Percentiles rank a stretch among this genome's conserved stretches.
Conservation (phyloP, 495 filamentous ascomycete species). For the Pyrenopolyporus hunteri region DNA sequence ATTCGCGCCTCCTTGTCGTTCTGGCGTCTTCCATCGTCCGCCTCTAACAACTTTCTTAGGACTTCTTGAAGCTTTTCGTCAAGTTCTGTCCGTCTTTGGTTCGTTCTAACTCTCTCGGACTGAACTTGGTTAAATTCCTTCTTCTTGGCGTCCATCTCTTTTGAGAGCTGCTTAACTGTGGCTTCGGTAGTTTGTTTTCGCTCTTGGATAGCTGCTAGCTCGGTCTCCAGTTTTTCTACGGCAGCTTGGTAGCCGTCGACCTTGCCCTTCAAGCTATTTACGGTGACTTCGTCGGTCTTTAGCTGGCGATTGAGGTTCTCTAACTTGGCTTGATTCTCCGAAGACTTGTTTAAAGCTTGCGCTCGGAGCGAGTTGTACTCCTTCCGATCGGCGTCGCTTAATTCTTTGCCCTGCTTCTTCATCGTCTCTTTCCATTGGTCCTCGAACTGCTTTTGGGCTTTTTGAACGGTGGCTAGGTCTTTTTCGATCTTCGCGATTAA, state of each 20-base stretch:
- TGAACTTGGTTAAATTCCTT: slow-evolving; percentile 83
- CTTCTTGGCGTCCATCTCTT: slow-evolving; percentile 87
- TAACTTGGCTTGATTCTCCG: slow-evolving; percentile 79
- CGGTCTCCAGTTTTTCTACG: slow-evolving; percentile 72
- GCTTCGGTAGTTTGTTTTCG: slow-evolving; percentile 65
- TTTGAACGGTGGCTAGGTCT: slow-evolving; percentile 81
- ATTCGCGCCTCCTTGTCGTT: slow-evolving; percentile 77
- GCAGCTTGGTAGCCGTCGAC: slow-evolving; percentile 78
- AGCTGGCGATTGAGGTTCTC: slow-evolving; percentile 82
- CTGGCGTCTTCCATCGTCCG: slow-evolving; percentile 81
- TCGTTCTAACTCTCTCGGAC: slow-evolving; percentile 80
- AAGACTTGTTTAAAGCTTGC: slow-evolving; percentile 84
- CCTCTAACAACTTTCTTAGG: slow-evolving; percentile 77
- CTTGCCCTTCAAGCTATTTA: slow-evolving; percentile 83
- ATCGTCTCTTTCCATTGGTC: slow-evolving; percentile 80
- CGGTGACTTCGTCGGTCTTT: slow-evolving; percentile 87
- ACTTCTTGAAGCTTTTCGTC: slow-evolving; percentile 89
- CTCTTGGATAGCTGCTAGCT: slow-evolving; percentile 71
- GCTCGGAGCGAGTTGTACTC: slow-evolving; percentile 86
- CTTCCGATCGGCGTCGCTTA: slow-evolving; percentile 85
- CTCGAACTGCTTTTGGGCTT: slow-evolving; percentile 89
- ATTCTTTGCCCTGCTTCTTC: slow-evolving; percentile 82
- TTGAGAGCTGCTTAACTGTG: slow-evolving; percentile 67
- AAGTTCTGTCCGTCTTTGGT: slow-evolving; percentile 81
- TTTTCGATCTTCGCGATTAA: slow-evolving; percentile 75